phyloP scores from a whole-genome alignment of 371 early-diverging fungal species.

The Mucor circinelloides region DNA sequence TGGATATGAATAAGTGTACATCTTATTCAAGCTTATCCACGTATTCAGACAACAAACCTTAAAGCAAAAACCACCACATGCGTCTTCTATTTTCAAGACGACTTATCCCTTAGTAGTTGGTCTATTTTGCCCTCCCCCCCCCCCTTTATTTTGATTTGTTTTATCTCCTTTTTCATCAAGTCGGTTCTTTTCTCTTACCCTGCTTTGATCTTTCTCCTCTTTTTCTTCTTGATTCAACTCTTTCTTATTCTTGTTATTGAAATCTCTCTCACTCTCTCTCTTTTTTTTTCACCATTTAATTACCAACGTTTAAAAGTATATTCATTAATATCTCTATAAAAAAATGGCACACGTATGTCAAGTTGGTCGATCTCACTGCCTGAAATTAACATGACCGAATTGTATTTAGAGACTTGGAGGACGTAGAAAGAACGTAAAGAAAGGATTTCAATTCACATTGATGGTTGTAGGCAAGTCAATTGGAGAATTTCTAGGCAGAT shows the following conservation, averaged over 20 bases:
- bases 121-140: background rate
- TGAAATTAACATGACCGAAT: background rate
- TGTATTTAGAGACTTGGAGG: conserved; percentile 55
- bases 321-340: background rate
- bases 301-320: conserved; percentile 9
- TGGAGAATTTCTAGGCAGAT: background rate
- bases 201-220: background rate
- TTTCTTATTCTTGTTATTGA: background rate
- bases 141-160: background rate
- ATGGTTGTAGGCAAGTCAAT: conserved; percentile 90
- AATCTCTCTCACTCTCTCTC: background rate
- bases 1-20: background rate
- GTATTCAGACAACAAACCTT: background rate
- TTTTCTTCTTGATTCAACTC: background rate
- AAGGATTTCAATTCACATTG: conserved; percentile 93
- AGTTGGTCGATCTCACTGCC: background rate
- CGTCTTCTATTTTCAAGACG: conserved; percentile 5
- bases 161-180: conserved; percentile 1
- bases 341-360: conserved; percentile 23
- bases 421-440: conserved; percentile 94
- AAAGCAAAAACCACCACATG: background rate
- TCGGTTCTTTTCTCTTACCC: background rate
- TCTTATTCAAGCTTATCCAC: background rate
- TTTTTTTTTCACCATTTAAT: background rate
- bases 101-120: conserved; percentile 1